Conservation (phyloP, 768 basidiomycete species). For the Pleurotus citrinopileatus region DNA sequence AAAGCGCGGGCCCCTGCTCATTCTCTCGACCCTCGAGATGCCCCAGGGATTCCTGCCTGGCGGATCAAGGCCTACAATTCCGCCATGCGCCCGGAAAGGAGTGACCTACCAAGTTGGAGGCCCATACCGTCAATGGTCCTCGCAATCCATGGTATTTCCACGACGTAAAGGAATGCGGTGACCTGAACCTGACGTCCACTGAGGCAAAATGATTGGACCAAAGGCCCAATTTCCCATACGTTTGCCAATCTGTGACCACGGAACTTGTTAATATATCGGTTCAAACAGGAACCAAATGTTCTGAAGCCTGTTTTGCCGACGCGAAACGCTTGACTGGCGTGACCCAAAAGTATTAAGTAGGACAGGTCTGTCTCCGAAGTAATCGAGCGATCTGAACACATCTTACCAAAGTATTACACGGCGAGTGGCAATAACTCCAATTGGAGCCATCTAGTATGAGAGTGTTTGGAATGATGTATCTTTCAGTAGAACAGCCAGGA, state of each 20-base stretch:
- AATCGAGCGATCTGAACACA: not conserved
- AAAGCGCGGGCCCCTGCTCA: not conserved
- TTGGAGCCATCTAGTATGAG: not conserved
- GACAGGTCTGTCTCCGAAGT: not conserved
- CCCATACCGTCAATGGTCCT: not conserved
- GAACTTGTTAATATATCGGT: not conserved
- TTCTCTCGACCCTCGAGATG: not conserved
- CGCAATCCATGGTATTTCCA: slow-evolving; percentile 3
- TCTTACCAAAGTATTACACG: not conserved
- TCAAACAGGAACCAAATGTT: not conserved
- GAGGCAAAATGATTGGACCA: slow-evolving; percentile 3
- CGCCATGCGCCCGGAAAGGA: not conserved
- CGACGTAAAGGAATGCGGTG: not conserved
- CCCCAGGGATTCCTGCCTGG: not conserved
- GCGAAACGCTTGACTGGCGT: slow-evolving; percentile 1
- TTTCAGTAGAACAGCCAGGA: not conserved
- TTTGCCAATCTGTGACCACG: not conserved
- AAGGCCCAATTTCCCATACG: not conserved
- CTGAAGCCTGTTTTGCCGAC: not conserved
- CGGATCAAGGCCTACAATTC: slow-evolving; percentile 8
- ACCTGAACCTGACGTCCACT: not conserved
- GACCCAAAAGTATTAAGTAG: not conserved
- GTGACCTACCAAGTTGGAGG: slow-evolving; percentile 3
- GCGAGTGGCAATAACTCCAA: not conserved
- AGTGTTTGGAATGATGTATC: not conserved